Evolutionary conservation across 2,329 filamentous ascomycete species (phyloP).

Genomic region (Microsporum audouinii): DNA sequence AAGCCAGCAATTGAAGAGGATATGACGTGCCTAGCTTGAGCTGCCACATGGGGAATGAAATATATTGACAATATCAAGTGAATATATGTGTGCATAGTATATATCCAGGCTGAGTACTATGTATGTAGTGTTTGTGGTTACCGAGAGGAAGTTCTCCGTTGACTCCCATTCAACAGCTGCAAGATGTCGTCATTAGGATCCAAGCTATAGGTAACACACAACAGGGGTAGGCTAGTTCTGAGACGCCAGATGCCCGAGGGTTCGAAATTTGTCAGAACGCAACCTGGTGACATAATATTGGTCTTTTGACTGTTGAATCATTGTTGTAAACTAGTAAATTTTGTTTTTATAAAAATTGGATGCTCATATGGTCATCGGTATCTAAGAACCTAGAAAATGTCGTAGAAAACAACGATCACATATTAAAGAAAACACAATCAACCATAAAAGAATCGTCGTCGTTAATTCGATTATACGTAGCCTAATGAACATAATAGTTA

Average conservation of each 20-base stretch:
- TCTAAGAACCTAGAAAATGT: not conserved
- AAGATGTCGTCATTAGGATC: not conserved
- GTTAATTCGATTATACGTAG: constrained; percentile 10
- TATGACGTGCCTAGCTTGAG: not conserved
- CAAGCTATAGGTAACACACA: not conserved
- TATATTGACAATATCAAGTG: not conserved
- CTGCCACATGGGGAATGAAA: not conserved
- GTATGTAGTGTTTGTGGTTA: not conserved
- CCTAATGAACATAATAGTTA: constrained; percentile 6
- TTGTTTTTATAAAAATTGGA: not conserved
- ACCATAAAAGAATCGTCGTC: not conserved
- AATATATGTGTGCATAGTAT: not conserved
- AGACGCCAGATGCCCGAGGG: not conserved
- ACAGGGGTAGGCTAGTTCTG: not conserved
- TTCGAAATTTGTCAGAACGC: not conserved
- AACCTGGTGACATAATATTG: not conserved
- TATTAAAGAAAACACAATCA: not conserved
- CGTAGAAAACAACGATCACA: not conserved
- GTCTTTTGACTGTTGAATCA: not conserved
- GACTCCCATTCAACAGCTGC: not conserved
- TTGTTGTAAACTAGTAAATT: not conserved
- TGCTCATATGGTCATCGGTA: not conserved
- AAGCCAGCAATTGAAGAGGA: not conserved
- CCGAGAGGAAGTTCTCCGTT: not conserved
- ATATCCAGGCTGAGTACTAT: not conserved